Conservation (phyloP, 306 rosid species). For the Vigna nakashimae region DNA sequence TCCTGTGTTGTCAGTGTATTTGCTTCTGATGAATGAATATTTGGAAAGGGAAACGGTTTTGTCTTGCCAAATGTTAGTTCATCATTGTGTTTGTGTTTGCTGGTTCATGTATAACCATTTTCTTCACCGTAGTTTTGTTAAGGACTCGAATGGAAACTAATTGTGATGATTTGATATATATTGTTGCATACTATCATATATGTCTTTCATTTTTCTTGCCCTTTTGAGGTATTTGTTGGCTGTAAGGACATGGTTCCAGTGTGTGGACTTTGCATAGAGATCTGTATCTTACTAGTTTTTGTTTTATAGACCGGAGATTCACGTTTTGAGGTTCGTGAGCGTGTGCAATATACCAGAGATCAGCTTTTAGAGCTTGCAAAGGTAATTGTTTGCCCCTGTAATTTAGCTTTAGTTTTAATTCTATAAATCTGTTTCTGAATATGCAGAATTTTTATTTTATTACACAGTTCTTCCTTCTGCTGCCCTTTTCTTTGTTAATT, state of each 20-base stretch:
- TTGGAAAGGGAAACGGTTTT: not conserved
- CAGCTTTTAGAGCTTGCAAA: slow-evolving; percentile 68
- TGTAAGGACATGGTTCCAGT: not conserved
- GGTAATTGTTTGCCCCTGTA: slow-evolving; percentile 49
- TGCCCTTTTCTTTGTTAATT: not conserved
- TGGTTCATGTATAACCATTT: not conserved
- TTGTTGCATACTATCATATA: not conserved
- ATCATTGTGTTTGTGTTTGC: not conserved
- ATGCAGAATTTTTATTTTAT: not conserved
- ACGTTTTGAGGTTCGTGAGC: slow-evolving; percentile 75
- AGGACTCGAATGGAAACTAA: not conserved
- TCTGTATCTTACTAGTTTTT: slow-evolving; percentile 21
- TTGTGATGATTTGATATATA: not conserved
- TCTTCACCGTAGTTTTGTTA: not conserved
- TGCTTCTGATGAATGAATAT: not conserved
- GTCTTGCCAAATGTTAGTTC: not conserved
- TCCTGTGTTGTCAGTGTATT: not conserved
- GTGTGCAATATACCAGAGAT: slow-evolving; percentile 66
- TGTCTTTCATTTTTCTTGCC: slow-evolving; percentile 14
- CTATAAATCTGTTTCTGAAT: not conserved
- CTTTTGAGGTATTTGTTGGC: slow-evolving; percentile 3
- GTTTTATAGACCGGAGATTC: slow-evolving; percentile 68
- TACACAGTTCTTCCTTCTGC: not conserved
- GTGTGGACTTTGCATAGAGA: not conserved
- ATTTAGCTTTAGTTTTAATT: not conserved